A percentile compares a stretch with the other conserved stretches of the same genome.
Evolutionary conservation across 257 asterid species (phyloP).

Genomic region (Eucommia ulmoides): DNA sequence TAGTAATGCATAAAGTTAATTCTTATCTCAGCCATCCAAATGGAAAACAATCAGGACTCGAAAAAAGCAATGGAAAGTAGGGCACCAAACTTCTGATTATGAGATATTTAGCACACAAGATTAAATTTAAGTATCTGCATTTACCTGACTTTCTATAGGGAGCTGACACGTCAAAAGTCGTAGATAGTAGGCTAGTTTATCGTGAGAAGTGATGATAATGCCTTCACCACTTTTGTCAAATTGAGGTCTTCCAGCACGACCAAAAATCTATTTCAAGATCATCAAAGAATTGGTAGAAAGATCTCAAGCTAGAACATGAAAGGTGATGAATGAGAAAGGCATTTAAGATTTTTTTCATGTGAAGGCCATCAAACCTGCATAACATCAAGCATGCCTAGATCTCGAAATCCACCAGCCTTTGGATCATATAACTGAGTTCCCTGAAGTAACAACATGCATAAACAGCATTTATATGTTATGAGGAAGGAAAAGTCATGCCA

Average conservation of each 20-base stretch:
- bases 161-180: constrained; percentile 92
- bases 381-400: constrained; percentile 98
- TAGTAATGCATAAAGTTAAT: too few species aligned
- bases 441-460: constrained; percentile 32
- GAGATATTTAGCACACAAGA: neutral
- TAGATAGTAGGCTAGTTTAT: constrained; percentile 78
- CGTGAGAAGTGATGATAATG: constrained; percentile 80
- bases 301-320: neutral
- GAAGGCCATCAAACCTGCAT: constrained; percentile 99
- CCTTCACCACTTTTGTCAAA: constrained; percentile 99
- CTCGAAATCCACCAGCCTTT: constrained; percentile 99
- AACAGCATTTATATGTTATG: constrained; percentile 14
- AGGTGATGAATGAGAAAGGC: neutral
- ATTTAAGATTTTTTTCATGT: too few species aligned
- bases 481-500: constrained; percentile 1
- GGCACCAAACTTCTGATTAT: neutral
- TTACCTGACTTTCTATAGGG: constrained; percentile 98
- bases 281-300: constrained; percentile 19
- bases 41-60: too few species aligned
- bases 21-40: too few species aligned
- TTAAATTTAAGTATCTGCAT: neutral
- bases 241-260: constrained; percentile 99
- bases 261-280: constrained; percentile 58
- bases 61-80: neutral
- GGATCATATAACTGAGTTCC: constrained; percentile 98